Conservation (phyloP, 2,329 filamentous ascomycete species). For the Endothia cerciana region DNA sequence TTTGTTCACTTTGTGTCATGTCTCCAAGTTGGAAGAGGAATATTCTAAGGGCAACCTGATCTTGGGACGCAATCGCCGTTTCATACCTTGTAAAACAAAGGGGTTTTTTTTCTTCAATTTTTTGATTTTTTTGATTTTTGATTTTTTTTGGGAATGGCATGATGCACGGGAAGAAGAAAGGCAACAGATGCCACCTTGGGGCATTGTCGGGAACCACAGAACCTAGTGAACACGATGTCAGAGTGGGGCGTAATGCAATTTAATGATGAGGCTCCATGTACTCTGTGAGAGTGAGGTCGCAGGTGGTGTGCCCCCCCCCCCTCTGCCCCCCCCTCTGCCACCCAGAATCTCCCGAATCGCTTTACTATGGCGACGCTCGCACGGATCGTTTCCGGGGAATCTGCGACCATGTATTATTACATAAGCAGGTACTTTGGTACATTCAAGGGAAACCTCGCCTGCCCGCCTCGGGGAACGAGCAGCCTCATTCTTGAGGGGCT, state of each 20-base stretch:
- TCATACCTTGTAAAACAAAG: neutral
- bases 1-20: neutral
- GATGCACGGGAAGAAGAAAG: neutral
- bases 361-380: neutral
- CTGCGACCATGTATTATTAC: slow-evolving; percentile 5
- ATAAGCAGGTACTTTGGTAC: slow-evolving; percentile 6
- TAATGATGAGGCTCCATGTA: neutral
- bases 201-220: neutral
- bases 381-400: no score
- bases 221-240: neutral
- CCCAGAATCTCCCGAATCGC: neutral
- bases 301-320: no score
- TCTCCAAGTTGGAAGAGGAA: neutral
- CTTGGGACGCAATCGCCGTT: neutral
- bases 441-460: neutral
- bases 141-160: neutral
- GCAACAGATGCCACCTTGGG: neutral
- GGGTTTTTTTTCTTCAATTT: neutral
- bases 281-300: neutral
- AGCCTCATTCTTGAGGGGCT: neutral
- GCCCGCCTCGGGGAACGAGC: neutral
- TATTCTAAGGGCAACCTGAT: slow-evolving; percentile 6
- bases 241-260: neutral
- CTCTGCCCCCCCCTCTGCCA: no score
- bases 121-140: neutral